Evolutionary conservation across 768 basidiomycete species (phyloP), one percentile per base, ranked within the genome.

Genomic region (Tulasnella sp.): DNA sequence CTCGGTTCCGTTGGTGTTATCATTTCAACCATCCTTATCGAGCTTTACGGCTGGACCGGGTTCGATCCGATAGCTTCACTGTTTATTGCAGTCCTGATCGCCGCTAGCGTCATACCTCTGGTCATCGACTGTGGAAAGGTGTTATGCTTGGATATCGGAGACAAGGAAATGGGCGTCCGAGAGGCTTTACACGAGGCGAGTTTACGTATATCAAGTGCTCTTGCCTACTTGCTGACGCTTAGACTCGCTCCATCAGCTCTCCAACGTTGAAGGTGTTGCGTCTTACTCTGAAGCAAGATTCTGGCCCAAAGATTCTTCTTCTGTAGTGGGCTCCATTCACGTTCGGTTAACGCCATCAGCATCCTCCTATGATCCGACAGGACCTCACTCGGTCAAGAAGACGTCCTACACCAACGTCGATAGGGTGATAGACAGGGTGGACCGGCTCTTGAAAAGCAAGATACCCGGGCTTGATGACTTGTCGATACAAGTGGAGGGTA

Each of bases 11-110:
- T 99, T 31, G 98, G 98, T 24, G 98, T 99, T 24, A 99, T 99
- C 84, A 90, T 98, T 76, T 99, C 98, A 36, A 99, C 98, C 2
- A 87, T 99, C 24, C 89, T 99, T 77, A 99, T 99, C 81, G 92
- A 97, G 84, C 92, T 92, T 81, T 99, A 98, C 82, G 97, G 98
- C 34, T 99, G 97, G 96, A 98, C 97, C 18, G 96, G 96, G 27
- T 99, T 98, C 84, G 98, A 99, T 85, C 98, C 98, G 0, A 96
- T 99, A 80, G 98, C 98, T 0, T 97, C 95, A 12, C 87, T 99
- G 39, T 97, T 99, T 85, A 99, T 99, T 82, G 98, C 98, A 7
- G 86, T 94, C 12, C 87, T 99, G 81, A 99, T 99, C 82, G 95
- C 95, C 31, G 97, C 95, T 7, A 97, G 96, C 84, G 98, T 99